A percentile compares a stretch with the other conserved stretches of the same genome.
Conservation (phyloP, 495 filamentous ascomycete species). For the Penicillium samsonianum region DNA sequence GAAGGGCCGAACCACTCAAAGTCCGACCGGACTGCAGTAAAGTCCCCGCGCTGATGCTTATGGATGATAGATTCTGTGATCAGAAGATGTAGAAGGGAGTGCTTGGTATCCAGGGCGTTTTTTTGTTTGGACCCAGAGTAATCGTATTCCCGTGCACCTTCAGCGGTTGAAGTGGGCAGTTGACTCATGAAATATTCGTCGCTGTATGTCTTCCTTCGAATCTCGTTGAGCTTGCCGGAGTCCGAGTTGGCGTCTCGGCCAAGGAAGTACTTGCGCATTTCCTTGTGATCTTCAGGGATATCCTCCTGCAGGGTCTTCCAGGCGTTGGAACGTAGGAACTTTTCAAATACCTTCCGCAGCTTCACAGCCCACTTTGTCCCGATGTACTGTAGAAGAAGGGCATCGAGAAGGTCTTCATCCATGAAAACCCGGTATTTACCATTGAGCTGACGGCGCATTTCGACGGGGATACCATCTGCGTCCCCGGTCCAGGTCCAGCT, state of each 20-base stretch:
- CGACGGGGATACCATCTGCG: conserved; percentile 51
- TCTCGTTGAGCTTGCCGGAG: conserved; percentile 30
- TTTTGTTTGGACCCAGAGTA: conserved; percentile 27
- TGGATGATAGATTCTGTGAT: conserved; percentile 64
- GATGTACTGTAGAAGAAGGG: conserved; percentile 65
- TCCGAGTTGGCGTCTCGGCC: conserved; percentile 20
- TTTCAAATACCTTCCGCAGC: conserved; percentile 46
- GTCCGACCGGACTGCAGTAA: conserved; percentile 62
- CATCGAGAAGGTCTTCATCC: conserved; percentile 68
- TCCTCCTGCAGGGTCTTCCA: conserved; percentile 39
- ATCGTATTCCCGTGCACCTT: conserved; percentile 34
- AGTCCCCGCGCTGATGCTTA: conserved; percentile 54
- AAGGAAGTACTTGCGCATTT: conserved; percentile 53
- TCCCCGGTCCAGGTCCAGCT: conserved; percentile 61
- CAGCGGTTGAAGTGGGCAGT: conserved; percentile 32
- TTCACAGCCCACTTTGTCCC: conserved; percentile 61
- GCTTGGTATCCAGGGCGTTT: conserved; percentile 56
- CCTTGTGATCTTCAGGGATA: conserved; percentile 46
- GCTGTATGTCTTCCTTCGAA: conserved; percentile 43
- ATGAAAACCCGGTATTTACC: conserved; percentile 62
- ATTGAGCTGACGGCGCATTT: conserved; percentile 63
- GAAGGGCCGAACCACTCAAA: conserved; percentile 64
- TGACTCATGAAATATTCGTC: conserved; percentile 58
- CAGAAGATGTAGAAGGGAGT: conserved; percentile 61
- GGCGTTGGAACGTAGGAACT: conserved; percentile 34